Base-by-base conservation (phyloP, 2,329 filamentous ascomycete species). In the Trichoderma endophyticum region DNA sequence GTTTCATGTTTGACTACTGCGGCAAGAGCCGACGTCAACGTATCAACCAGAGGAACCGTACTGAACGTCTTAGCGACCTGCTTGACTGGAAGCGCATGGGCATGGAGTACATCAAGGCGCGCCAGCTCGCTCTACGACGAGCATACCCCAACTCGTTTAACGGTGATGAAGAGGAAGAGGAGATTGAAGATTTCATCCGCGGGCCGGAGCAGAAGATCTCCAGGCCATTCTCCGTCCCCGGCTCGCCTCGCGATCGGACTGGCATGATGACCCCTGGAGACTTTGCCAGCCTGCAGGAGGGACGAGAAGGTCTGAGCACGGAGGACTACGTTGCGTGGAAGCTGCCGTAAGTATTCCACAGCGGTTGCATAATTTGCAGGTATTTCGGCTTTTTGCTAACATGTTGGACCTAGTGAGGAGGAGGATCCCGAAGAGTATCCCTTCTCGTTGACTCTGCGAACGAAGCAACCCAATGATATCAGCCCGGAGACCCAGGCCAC, bases 51-150 rank as follows among this genome's bases (percentile, higher is more conserved):
- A 90, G 96, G 64, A 99, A 99, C 83, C 90, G 96, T 70, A 99
- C 96, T 0, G 96, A 99, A 86, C 90, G 96, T 62, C 85, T 99
- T 70, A 97, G 94, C 79, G 96, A 99, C 80, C 86, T 99, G 73
- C 87, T 99, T 54, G 96, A 99, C 84, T 99, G 96, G 96, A 98
- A 98, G 88, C 89, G 96, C 64, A 99, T 99, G 96, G 96, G 96
- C 26, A 92, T 98, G 91, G 96, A 99, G 83, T 99, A 99, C 80
- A 94, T 98, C 84, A 99, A 98, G 86, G 96, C 96, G 39, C 90
- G 96, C 63, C 96, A 98, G 82, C 84, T 99, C 78, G 96, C 96
- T 28, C 86, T 99, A 74, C 88, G 96, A 78, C 89, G 96, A 82
- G 96, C 96, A 24, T 99, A 98, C 82, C 95, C 96, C 64, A 87